Conservation (phyloP, 176 grass and related monocot species). For the Zizania latifolia region DNA sequence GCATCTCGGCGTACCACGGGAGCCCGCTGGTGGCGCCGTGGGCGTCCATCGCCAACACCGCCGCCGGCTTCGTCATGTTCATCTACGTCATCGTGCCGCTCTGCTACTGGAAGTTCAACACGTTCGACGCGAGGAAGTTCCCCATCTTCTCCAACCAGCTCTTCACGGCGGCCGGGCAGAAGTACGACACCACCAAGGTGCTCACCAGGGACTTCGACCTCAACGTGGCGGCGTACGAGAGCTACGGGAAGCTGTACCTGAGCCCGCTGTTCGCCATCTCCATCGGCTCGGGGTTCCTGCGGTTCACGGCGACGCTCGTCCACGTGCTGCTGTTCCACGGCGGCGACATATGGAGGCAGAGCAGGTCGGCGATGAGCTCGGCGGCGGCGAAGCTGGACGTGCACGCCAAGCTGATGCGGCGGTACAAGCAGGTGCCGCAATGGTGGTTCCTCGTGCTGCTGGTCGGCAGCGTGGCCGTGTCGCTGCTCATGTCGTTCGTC, state of each 20-base stretch:
- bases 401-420: constrained; percentile 83
- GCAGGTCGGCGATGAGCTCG: constrained; percentile 57
- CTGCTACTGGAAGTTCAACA: constrained; percentile 94
- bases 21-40: constrained; percentile 90
- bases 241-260: constrained; percentile 89
- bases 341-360: constrained; percentile 91
- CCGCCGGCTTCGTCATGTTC: constrained; percentile 89
- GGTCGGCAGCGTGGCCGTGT: constrained; percentile 67
- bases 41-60: constrained; percentile 89
- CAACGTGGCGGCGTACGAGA: constrained; percentile 75
- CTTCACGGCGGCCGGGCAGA: constrained; percentile 64
- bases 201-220: constrained; percentile 78
- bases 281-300: constrained; percentile 85
- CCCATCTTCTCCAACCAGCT: constrained; percentile 98
- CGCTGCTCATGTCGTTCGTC: constrained; percentile 68
- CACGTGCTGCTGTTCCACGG: constrained; percentile 93
- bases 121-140: constrained; percentile 77
- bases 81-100: constrained; percentile 89
- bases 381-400: constrained; percentile 49
- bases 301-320: constrained; percentile 84
- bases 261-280: constrained; percentile 97
- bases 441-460: constrained; percentile 95
- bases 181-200: constrained; percentile 91
- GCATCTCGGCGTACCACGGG: constrained; percentile 94
- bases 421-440: constrained; percentile 91